Evolutionary conservation across 2,329 filamentous ascomycete species (phyloP), one percentile per base, ranked within the genome.

Genomic region (Triangularia verruculosa): DNA sequence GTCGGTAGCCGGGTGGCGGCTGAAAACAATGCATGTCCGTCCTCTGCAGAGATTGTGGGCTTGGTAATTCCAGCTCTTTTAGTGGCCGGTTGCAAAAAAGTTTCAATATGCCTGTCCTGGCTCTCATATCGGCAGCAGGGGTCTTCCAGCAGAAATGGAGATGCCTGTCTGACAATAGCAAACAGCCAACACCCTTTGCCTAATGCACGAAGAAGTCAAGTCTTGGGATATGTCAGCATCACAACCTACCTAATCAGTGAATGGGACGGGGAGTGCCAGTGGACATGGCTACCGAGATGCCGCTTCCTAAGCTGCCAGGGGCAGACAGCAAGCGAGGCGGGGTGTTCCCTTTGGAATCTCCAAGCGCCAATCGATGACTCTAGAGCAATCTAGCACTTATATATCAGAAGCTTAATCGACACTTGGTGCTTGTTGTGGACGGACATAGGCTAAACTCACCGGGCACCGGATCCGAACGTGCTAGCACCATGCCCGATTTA

Each of bases 1-100:
- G 61, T 66, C 62, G 64, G 65, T 63, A 63, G 47, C 20, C 59
- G 61, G 52, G 34, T n/a, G 59, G 58, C 62, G 64, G 64, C 56
- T 66, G 61, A 66, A 66, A 53, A 30, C 32, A 32, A 7, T 24
- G 39, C 47, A 24, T 59, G 55, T 17, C 43, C 11, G 47, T n/a
- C 32, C 13, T 47, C 34, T 54, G 20, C 22, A 56, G 3, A 11
- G n/a, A 56, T 56, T 56, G 53, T 27, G 2, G 39, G 57, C 24
- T 59, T 43, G 7, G 34, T 59, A 64, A 64, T 64, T 64, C 57
- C 28, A 27, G 43, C 27, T 17, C 17, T 57, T 12, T 32, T 22
- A 61, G 20, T 61, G 57, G 57, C 13, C 24, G 34, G 57, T 11
- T 59, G 27, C 34, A 53, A 20, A 11, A 25, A 53, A 53, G 47